Evolutionary conservation across 1,139 yeast species (phyloP).

Genomic region (Scheffersomyces titani): DNA sequence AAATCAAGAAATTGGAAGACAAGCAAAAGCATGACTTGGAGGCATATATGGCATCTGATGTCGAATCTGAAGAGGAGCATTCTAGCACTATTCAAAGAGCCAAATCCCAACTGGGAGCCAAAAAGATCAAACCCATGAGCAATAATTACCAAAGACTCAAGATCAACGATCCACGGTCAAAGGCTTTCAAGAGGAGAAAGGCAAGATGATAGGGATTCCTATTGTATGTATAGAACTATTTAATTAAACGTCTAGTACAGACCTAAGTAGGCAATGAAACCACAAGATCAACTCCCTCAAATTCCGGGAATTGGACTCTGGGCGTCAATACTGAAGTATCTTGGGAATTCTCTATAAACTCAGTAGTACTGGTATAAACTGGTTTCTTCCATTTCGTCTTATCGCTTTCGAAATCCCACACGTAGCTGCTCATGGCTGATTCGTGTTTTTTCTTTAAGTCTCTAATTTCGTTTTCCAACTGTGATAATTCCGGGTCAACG

Average conservation of each 20-base stretch:
- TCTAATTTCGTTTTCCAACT: slow-evolving; percentile 26
- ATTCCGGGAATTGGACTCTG: background rate
- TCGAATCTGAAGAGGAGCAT: slow-evolving; percentile 14
- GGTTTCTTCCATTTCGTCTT: slow-evolving; percentile 54
- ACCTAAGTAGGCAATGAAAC: background rate
- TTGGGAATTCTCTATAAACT: background rate
- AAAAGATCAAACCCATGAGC: slow-evolving; percentile 37
- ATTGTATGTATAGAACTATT: background rate
- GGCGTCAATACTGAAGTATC: background rate
- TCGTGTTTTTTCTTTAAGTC: slow-evolving; percentile 19
- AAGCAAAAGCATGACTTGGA: slow-evolving; percentile 19
- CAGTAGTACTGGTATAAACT: slow-evolving; percentile 25
- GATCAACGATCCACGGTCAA: slow-evolving; percentile 41
- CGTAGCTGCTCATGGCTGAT: slow-evolving; percentile 28
- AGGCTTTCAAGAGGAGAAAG: slow-evolving; percentile 25
- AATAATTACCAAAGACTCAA: slow-evolving; percentile 43
- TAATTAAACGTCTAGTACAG: background rate
- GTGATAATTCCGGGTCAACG: slow-evolving; percentile 26
- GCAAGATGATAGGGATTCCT: background rate
- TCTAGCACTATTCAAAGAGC: slow-evolving; percentile 8
- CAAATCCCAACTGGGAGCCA: slow-evolving; percentile 4
- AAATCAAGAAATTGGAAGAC: slow-evolving; percentile 32
- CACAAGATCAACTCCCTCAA: background rate
- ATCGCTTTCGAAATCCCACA: slow-evolving; percentile 64
- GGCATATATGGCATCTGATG: slow-evolving; percentile 18